Percentiles rank a stretch among this genome's conserved stretches.
Evolutionary conservation across 2,329 filamentous ascomycete species (phyloP).

Genomic region (Ramichloridium luteum): DNA sequence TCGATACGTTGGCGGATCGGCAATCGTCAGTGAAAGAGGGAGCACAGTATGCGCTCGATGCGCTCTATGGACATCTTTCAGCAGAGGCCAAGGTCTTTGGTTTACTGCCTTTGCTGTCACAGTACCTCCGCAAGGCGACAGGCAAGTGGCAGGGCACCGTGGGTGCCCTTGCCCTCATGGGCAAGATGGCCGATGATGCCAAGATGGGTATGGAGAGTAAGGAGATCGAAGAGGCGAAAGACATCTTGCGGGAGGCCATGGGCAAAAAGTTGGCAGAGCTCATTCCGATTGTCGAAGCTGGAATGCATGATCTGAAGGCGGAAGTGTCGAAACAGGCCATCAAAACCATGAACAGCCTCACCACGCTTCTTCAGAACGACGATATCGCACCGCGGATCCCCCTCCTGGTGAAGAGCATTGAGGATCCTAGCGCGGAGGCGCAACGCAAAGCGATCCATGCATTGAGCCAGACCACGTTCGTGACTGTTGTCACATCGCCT

Average conservation of each 20-base stretch:
- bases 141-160: constrained; percentile 97
- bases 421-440: constrained; percentile 77
- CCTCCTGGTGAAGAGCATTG: constrained; percentile 86
- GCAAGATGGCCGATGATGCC: constrained; percentile 90
- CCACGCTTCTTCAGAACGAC: constrained; percentile 85
- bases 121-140: constrained; percentile 69
- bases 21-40: constrained; percentile 77
- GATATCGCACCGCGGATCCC: constrained; percentile 88
- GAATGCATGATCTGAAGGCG: constrained; percentile 92
- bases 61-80: constrained; percentile 66
- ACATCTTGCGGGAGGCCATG: constrained; percentile 81
- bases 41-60: constrained; percentile 86
- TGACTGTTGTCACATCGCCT: constrained; percentile 88
- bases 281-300: constrained; percentile 80
- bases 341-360: constrained; percentile 83
- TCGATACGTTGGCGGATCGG: constrained; percentile 86
- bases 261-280: constrained; percentile 73
- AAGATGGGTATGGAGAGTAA: constrained; percentile 72
- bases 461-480: constrained; percentile 95
- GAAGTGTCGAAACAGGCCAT: constrained; percentile 81
- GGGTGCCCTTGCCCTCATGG: constrained; percentile 70
- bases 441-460: constrained; percentile 95
- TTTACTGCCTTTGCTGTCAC: constrained; percentile 61
- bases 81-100: constrained; percentile 74
- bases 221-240: constrained; percentile 78